A percentile compares a stretch with the other conserved stretches of the same genome.
These are phyloP conservation scores for Phytophthora cryptogea DNA, from an alignment of 352 stramenopile genomes.

Conservation along the genomic window DNA sequence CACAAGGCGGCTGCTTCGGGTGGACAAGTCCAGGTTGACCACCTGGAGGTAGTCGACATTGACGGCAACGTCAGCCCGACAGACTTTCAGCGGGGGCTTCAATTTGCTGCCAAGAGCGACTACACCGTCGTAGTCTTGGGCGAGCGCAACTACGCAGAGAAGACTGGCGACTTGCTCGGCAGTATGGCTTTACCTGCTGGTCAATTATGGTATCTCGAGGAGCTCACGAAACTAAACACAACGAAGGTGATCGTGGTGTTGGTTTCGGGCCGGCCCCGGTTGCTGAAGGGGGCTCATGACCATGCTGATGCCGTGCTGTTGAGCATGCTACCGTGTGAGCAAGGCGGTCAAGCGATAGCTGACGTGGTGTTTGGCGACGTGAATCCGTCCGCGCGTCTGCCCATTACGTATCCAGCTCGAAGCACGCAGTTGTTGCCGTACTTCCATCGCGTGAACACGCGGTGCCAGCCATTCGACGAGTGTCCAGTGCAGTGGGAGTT, in stretches of 20 bases:
- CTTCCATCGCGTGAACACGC: constrained; percentile 68
- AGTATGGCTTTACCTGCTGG: constrained; percentile 57
- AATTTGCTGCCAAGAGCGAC: constrained; percentile 55
- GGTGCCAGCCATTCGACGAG: constrained; percentile 55
- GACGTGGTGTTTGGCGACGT: constrained; percentile 70
- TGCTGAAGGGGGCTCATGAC: constrained; percentile 52
- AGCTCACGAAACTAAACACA: constrained; percentile 48
- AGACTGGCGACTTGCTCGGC: constrained; percentile 70
- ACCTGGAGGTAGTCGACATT: constrained; percentile 57
- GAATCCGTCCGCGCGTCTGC: constrained; percentile 75
- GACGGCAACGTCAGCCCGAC: constrained; percentile 41
- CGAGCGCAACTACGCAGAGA: constrained; percentile 84
- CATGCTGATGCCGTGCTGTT: constrained; percentile 62
- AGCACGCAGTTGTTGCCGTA: constrained; percentile 61
- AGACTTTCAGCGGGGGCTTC: constrained; percentile 45
- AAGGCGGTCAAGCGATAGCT: constrained; percentile 73
- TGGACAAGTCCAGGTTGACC: constrained; percentile 22
- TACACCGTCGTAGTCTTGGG: constrained; percentile 80
- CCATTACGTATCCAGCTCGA: constrained; percentile 76
- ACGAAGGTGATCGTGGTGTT: constrained; percentile 79
- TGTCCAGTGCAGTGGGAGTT: constrained; percentile 69
- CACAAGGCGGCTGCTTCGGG: constrained; percentile 9
- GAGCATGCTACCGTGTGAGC: constrained; percentile 77
- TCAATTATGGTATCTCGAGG: constrained; percentile 64
- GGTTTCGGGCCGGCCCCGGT: constrained; percentile 62